Evolutionary conservation across 2,329 filamentous ascomycete species (phyloP), one percentile per base, ranked within the genome.

Genomic region (Exophiala spinifera): DNA sequence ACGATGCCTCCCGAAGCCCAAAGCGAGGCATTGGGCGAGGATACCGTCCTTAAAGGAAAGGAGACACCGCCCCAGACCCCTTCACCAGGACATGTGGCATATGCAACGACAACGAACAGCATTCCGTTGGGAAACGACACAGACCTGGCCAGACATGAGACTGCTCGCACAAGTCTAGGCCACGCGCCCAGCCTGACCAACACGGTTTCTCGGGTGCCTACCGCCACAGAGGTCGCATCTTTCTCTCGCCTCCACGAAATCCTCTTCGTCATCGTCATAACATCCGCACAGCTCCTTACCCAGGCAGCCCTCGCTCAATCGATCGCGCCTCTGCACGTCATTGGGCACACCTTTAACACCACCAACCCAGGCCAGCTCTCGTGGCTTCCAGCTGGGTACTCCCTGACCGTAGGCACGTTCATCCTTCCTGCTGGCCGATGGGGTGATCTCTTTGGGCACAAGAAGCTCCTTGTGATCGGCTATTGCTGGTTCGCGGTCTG

Each of bases 371-470:
- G 72, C n/a, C 65, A 75, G 45, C 67, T 72, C 34, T 69, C 70
- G 17, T 79, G 77, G 78, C 67, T 76, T 25, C 69, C 76, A 46
- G 75, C 77, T 7, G 73, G 72, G 8, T 79, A 77, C 63, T 71
- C 70, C 39, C 67, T 80, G 34, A 76, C 75, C 0, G 71, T 76
- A 1, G 77, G 77, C 6, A 77, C 74, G 2, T 78, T 79, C 61
- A 78, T 79, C 49, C 68, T 79, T 5, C 61, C 76, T 3, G 72
- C 75, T 1, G 77, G 77, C 1, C 71, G 76, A 2, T 67, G 79
- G 1, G 77, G 77, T n/a, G 76, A 79, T 63, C 56, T 78, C 21
- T 78, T 74, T 52, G 78, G 78, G 8, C 74, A 78, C 63, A 78
- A 78, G 64, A 68, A 64, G 3, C 69, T 80, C 53, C 71, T 80